A percentile compares a stretch with the other conserved stretches of the same genome.
These are phyloP conservation scores for Neospermospora avenae DNA, from an alignment of 2,329 filamentous ascomycete species.

Conservation along the genomic window DNA sequence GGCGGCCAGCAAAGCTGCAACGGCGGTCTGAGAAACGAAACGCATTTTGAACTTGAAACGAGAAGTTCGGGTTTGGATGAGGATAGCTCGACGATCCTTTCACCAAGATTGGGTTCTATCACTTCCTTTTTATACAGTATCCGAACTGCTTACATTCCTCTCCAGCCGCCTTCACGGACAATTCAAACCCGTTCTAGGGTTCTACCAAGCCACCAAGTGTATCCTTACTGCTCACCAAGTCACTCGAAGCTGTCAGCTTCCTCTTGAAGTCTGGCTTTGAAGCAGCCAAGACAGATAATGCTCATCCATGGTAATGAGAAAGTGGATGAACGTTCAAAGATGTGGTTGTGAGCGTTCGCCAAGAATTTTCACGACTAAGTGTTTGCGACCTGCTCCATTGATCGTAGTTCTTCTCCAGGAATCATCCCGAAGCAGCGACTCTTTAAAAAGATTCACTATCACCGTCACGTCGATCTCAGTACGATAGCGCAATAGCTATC, in stretches of 20 bases:
- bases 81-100: neutral
- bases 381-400: slow-evolving; percentile 2
- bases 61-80: neutral
- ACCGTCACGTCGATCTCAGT: neutral
- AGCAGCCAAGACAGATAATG: slow-evolving; percentile 9
- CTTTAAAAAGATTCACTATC: neutral
- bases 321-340: neutral
- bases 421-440: neutral
- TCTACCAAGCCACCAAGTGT: neutral
- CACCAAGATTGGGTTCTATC: neutral
- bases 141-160: neutral
- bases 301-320: neutral
- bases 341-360: neutral
- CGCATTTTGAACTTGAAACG: slow-evolving; percentile 11
- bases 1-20: slow-evolving; percentile 4
- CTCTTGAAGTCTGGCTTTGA: slow-evolving; percentile 5
- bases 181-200: neutral
- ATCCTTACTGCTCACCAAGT: neutral
- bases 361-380: neutral
- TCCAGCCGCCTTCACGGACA: neutral
- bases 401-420: neutral
- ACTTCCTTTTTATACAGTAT: neutral
- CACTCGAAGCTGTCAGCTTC: slow-evolving; percentile 2
- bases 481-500: neutral
- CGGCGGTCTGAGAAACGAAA: slow-evolving; percentile 5